phyloP scores from a whole-genome alignment of 495 filamentous ascomycete species.

The Pyrenopolyporus hunteri region DNA sequence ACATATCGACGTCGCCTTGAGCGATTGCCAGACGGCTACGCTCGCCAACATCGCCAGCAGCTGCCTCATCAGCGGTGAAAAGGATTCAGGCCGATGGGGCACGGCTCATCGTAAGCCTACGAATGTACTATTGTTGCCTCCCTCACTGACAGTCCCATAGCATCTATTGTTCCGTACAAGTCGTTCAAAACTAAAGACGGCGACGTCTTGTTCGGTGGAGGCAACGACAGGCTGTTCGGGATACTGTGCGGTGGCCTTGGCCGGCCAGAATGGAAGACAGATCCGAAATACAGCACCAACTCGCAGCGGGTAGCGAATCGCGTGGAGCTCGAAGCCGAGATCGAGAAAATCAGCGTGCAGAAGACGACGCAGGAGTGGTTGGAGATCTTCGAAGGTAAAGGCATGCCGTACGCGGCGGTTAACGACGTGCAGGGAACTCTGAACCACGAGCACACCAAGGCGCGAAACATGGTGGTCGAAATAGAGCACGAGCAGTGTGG shows the following conservation, averaged over 20 bases:
- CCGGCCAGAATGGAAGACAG: slow-evolving; percentile 78
- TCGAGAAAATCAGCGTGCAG: slow-evolving; percentile 72
- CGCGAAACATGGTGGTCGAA: slow-evolving; percentile 86
- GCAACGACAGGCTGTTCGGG: slow-evolving; percentile 90
- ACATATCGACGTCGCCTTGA: slow-evolving; percentile 89
- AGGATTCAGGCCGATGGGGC: slow-evolving; percentile 88
- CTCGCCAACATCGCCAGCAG: slow-evolving; percentile 93
- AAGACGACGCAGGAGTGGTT: slow-evolving; percentile 93
- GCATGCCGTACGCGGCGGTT: slow-evolving; percentile 93
- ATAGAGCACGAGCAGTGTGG: slow-evolving; percentile 84
- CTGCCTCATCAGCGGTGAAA: slow-evolving; percentile 84
- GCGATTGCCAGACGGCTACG: slow-evolving; percentile 93
- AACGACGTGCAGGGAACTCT: slow-evolving; percentile 89
- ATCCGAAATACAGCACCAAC: slow-evolving; percentile 79
- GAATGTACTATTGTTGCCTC: background rate
- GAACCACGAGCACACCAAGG: slow-evolving; percentile 83
- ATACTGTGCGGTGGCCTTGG: slow-evolving; percentile 81
- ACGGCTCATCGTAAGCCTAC: slow-evolving; percentile 84
- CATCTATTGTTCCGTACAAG: slow-evolving; percentile 94
- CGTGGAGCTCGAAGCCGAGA: slow-evolving; percentile 72
- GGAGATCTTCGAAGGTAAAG: slow-evolving; percentile 81
- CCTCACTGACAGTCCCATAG: slow-evolving; percentile 50
- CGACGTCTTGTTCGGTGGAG: slow-evolving; percentile 89
- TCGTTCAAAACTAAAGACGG: slow-evolving; percentile 93
- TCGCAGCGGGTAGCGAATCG: slow-evolving; percentile 81